phyloP scores from a whole-genome alignment of 2,329 filamentous ascomycete species.

The Fusarium subtropicale region DNA sequence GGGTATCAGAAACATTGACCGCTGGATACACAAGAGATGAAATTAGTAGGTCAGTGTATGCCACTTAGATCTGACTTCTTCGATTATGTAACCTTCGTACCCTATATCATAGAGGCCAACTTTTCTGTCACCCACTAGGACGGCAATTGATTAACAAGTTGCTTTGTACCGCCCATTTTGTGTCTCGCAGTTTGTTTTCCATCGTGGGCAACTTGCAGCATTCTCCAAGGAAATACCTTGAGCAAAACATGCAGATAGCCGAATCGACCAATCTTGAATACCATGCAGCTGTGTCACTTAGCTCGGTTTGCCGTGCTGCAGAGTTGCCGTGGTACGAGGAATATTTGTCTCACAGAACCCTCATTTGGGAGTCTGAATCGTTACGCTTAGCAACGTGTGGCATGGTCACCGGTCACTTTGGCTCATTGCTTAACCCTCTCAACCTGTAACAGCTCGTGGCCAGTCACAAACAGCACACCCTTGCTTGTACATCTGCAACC shows the following conservation, averaged over 20 bases:
- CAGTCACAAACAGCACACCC: constrained; percentile 7
- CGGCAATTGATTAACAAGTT: constrained; percentile 1
- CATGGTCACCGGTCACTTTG: constrained; percentile 24
- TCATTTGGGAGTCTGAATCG: constrained; percentile 24
- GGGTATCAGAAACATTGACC: too few relatives aligned
- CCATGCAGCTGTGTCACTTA: constrained; percentile 19
- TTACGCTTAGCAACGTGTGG: constrained; percentile 34
- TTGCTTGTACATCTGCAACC: neutral
- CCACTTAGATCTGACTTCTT: too few relatives aligned
- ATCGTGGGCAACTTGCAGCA: neutral
- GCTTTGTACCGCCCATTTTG: constrained; percentile 1
- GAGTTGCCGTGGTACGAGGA: constrained; percentile 6
- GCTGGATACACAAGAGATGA: too few relatives aligned
- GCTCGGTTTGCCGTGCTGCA: neutral
- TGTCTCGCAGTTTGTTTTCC: neutral
- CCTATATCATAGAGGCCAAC: too few relatives aligned
- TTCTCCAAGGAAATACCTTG: constrained; percentile 3
- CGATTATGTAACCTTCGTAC: too few relatives aligned
- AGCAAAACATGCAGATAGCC: constrained; percentile 27
- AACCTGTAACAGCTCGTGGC: constrained; percentile 20
- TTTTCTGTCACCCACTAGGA: too few relatives aligned
- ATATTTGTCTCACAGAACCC: constrained; percentile 23
- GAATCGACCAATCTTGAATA: constrained; percentile 23
- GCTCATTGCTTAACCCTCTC: constrained; percentile 5
- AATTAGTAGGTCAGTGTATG: too few relatives aligned